A percentile compares a stretch with the other conserved stretches of the same genome.
Conservation (phyloP, 1,284 basidiomycete genomes). For the Ganoderma sinense region DNA sequence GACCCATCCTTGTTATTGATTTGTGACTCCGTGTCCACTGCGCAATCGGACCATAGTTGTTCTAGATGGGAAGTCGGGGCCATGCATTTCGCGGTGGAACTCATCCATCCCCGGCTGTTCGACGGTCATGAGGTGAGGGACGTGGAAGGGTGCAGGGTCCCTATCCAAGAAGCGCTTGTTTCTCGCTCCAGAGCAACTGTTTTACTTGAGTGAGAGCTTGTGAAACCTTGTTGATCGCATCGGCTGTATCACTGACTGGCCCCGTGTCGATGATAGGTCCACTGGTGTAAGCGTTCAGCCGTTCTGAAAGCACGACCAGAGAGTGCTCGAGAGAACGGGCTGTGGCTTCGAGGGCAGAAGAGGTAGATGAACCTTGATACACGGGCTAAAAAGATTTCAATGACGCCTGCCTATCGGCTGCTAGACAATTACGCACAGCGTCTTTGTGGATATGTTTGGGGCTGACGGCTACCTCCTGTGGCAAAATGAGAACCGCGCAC, state of each 20-base stretch:
- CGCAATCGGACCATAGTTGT: constrained; percentile 26
- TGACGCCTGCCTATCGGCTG: constrained; percentile 6
- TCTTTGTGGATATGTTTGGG: neutral
- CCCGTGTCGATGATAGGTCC: constrained; percentile 52
- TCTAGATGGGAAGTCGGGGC: constrained; percentile 13
- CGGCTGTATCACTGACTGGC: constrained; percentile 67
- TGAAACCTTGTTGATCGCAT: constrained; percentile 71
- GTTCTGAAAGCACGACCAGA: constrained; percentile 60
- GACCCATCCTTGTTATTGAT: constrained; percentile 17
- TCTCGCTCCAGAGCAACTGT: constrained; percentile 53
- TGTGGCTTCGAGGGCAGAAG: constrained; percentile 47
- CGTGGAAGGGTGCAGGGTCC: constrained; percentile 26
- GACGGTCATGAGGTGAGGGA: constrained; percentile 22
- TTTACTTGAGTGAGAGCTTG: constrained; percentile 68
- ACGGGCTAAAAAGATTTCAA: constrained; percentile 21
- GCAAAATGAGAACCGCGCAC: neutral
- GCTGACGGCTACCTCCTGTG: neutral
- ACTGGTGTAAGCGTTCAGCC: constrained; percentile 53
- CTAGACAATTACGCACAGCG: constrained; percentile 1
- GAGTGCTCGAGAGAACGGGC: constrained; percentile 59
- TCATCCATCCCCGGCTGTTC: constrained; percentile 16
- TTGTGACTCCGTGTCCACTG: constrained; percentile 21
- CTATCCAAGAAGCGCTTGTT: constrained; percentile 27
- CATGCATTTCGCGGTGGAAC: constrained; percentile 14
- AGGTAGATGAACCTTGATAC: constrained; percentile 27